A percentile compares a stretch with the other conserved stretches of the same genome.
These are phyloP conservation scores for Aegilops sharonensis DNA, from an alignment of 176 grass and related monocot genomes.

Conservation along the genomic window DNA sequence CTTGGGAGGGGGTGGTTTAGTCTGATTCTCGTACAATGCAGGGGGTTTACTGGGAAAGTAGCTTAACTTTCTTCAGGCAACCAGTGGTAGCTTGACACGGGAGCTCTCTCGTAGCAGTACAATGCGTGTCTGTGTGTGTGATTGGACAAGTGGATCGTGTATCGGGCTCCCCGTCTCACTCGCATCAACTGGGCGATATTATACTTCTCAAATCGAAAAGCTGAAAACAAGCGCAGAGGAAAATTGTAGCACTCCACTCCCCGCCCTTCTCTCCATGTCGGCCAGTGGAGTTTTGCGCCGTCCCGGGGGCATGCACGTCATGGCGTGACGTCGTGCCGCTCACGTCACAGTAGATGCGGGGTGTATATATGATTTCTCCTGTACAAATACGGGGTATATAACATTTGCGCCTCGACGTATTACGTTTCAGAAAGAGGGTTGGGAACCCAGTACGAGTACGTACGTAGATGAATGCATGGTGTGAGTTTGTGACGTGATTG, in stretches of 20 bases:
- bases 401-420: neutral
- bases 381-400: neutral
- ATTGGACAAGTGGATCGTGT: neutral
- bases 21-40: neutral
- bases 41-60: too few relatives aligned
- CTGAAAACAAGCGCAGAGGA: neutral
- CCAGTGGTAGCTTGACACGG: too few relatives aligned
- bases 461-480: too few relatives aligned
- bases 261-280: neutral
- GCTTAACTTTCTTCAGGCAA: too few relatives aligned
- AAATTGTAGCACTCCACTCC: neutral
- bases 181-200: neutral
- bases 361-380: neutral
- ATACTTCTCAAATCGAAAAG: too few relatives aligned
- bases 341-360: neutral
- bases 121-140: neutral
- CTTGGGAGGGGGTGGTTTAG: too few relatives aligned
- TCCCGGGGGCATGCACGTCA: neutral
- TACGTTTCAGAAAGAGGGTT: neutral
- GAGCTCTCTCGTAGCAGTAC: neutral
- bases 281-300: neutral
- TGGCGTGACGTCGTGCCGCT: neutral
- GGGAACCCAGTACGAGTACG: too few relatives aligned
- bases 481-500: neutral
- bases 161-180: neutral